Evolutionary conservation across 1,284 basidiomycete genomes (phyloP), one percentile per base, ranked within the genome.

Genomic region (Papiliotrema flavescens): DNA sequence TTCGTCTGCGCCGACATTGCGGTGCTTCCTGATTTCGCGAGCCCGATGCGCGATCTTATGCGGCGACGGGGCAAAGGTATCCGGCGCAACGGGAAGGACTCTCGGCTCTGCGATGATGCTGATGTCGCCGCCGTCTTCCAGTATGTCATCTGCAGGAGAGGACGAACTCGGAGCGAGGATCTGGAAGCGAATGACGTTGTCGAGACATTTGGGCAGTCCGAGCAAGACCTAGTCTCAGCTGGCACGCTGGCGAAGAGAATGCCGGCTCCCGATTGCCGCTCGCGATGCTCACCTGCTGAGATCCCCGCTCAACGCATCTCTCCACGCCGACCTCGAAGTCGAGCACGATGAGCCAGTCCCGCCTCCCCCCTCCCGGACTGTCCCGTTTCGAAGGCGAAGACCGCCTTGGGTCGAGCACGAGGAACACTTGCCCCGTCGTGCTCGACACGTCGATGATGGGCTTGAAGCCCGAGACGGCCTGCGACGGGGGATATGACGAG

Each of bases 161-260:
- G 56, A 56, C 13, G 56, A 40, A 20, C 46, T 35, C 15, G 56
- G 53, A 4, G 65, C 55, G 17, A 57, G 15, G 54, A 73, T 64
- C 19, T 66, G 64, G 47, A 73, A 65, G 2, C 65, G 64, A 24
- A 74, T 55, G 15, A 65, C 60, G 41, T 70, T 72, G 56, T 74
- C 69, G 6, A 74, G 63, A 45, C 68, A 73, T 60, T 63, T 69
- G 6, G 72, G 70, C 1, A 71, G 47, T 0, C 66, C 59, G 8
- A 71, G 32, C 8, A 56, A 41, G 6, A 61, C 59, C 61, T 66
- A 32, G 8, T 49, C 26, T 28, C 14, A 47, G 47, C 23, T 39
- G 15, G 49, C 35, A 34, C 39, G 46, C n/a, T n/a, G n/a, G n/a
- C n/a, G n/a, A n/a, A n/a, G n/a, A n/a, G n/a, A n/a, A n/a, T n/a